phyloP scores from a whole-genome alignment of 768 basidiomycete genomes.

The Lactifluus subvellereus region DNA sequence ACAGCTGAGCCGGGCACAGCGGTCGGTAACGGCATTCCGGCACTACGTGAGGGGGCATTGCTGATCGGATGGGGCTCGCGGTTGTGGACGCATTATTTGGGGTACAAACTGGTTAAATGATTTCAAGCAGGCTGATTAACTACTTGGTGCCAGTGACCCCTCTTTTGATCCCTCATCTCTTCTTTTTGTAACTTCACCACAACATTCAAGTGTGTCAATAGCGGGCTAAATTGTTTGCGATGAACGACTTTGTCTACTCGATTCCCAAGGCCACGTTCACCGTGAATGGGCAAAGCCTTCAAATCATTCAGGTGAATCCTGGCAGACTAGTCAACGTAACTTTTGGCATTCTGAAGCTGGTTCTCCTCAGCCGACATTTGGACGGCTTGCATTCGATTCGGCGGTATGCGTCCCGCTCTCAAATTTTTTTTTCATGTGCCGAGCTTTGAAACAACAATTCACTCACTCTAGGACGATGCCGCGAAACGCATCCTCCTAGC shows the following conservation, averaged over 20 bases:
- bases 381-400: conserved; percentile 4
- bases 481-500: conserved; percentile 3
- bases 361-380: conserved; percentile 1
- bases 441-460: not conserved
- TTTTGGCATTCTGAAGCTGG: not conserved
- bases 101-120: not conserved
- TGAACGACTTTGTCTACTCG: conserved; percentile 12
- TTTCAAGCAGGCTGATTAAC: not conserved
- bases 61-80: too few relatives aligned
- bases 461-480: not conserved
- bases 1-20: not conserved
- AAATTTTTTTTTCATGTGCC: not conserved
- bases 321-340: not conserved
- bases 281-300: conserved; percentile 4
- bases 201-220: not conserved
- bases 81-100: not conserved
- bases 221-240: not conserved
- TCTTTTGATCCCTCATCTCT: not conserved
- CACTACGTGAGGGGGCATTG: not conserved
- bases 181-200: not conserved
- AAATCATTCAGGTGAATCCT: conserved; percentile 2
- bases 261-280: conserved; percentile 6
- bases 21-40: not conserved
- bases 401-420: not conserved
- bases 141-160: not conserved